Evolutionary conservation across 768 basidiomycete genomes (phyloP).

Genomic region (Xanthoconium purpureum): DNA sequence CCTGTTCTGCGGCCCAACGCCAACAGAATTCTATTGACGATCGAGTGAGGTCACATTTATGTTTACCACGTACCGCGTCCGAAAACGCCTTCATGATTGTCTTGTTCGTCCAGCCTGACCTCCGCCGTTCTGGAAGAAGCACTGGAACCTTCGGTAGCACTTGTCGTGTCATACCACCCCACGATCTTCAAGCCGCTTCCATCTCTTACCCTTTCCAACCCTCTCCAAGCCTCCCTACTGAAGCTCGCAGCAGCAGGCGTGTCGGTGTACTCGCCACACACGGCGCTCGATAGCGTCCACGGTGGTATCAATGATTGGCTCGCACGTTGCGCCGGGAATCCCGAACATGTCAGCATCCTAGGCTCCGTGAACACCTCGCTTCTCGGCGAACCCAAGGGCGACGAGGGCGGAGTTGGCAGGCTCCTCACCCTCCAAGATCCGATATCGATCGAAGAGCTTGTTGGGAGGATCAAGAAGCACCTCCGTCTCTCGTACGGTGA

Average conservation of each 20-base stretch:
- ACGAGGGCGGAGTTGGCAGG: conserved; percentile 65
- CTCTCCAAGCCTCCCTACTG: conserved; percentile 78
- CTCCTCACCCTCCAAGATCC: conserved; percentile 60
- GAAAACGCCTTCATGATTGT: conserved; percentile 20
- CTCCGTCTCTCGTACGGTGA: conserved; percentile 59
- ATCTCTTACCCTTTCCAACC: conserved; percentile 72
- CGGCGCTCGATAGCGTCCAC: conserved; percentile 77
- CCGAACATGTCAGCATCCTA: conserved; percentile 29
- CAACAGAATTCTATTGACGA: conserved; percentile 60
- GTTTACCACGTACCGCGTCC: neutral
- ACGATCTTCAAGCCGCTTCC: conserved; percentile 75
- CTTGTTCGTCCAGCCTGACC: conserved; percentile 54
- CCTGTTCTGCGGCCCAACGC: conserved; percentile 45
- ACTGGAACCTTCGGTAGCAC: conserved; percentile 52
- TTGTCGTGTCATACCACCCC: conserved; percentile 83
- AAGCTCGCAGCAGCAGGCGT: conserved; percentile 79
- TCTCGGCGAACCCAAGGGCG: conserved; percentile 41
- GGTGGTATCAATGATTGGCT: conserved; percentile 94
- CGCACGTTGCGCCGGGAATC: conserved; percentile 48
- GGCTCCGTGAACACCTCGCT: conserved; percentile 25
- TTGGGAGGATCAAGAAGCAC: conserved; percentile 65
- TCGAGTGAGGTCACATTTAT: conserved; percentile 49
- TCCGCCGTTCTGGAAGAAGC: conserved; percentile 69
- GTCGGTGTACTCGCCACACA: conserved; percentile 86
- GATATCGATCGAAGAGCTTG: conserved; percentile 57